Evolutionary conservation across 2,329 filamentous ascomycete genomes (phyloP), one percentile per base, ranked within the genome.

Genomic region (Botrytis cinerea): DNA sequence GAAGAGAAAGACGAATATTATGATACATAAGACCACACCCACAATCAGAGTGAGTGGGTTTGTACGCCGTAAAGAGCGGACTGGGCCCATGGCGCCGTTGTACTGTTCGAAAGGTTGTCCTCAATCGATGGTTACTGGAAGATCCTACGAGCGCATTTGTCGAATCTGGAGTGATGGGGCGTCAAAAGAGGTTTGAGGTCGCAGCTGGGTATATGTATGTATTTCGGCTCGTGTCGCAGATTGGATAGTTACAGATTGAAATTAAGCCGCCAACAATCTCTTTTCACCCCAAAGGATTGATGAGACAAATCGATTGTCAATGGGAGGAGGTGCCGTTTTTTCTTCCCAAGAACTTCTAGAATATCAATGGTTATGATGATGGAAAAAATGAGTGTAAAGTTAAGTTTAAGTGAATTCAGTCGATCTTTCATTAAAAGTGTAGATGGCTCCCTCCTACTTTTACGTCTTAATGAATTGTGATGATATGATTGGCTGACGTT

Each of bases 11-110:
- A 88, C 83, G 82, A 93, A 82, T 83, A 92, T 89, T 84, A 92
- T 89, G 80, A 96, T 87, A 82, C 90, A 90, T 74, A 96, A 87
- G 73, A 93, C 84, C 77, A 85, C 87, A 79, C 93, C 93, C 77
- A 97, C 86, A 78, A 91, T 82, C 76, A 95, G 85, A 72, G 92
- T 95, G 80, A 92, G 87, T 76, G 93, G 91, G 83, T 90, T 96
- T 81, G 91, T 89, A 84, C 92, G 92, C 84, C 93, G 93, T 81
- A 95, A 88, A 76, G 87, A 86, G 84, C 93, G 92, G 78, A 89
- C 87, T 78, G 88, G 85, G 80, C 88, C 87, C 85, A 90, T 85
- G 82, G 87, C 77, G 70, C 74, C 75, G 75, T 72, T 76, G 69
- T 75, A 74, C 63, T 76, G 73, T 62, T 73, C 72, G 61, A 60